These are phyloP conservation scores for Cruciata laevipes DNA, from an alignment of 257 asterid species.

Conservation along the genomic window DNA sequence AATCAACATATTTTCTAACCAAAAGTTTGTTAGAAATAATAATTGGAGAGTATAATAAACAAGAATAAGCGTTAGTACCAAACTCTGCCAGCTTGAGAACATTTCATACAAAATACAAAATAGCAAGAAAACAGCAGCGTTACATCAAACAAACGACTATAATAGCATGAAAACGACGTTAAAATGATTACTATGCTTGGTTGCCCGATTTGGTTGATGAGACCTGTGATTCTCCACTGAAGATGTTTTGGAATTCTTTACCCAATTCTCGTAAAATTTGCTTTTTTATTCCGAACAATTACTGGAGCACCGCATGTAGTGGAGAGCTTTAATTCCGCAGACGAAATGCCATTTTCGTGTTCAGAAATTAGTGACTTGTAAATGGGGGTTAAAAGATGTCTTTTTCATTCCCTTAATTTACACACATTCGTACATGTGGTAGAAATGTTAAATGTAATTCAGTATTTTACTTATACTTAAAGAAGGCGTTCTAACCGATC, in stretches of 20 bases:
- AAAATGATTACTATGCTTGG: not conserved
- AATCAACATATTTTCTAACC: too few species aligned
- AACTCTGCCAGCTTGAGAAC: slow-evolving; percentile 10
- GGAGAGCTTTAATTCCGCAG: slow-evolving; percentile 4
- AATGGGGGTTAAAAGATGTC: slow-evolving; percentile 6
- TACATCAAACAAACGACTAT: not conserved
- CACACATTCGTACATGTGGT: not conserved
- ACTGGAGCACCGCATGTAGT: not conserved
- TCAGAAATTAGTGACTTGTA: slow-evolving; percentile 9
- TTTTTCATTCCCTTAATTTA: not conserved
- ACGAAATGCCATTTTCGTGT: slow-evolving; percentile 20
- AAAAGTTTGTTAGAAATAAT: slow-evolving; percentile 7
- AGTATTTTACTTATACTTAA: too few species aligned
- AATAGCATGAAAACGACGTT: not conserved
- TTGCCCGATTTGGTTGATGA: not conserved
- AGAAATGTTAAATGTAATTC: too few species aligned
- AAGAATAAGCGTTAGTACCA: not conserved
- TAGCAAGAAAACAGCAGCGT: not conserved
- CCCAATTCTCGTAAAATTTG: not conserved
- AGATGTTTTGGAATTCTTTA: not conserved
- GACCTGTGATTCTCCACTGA: not conserved
- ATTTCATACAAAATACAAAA: not conserved
- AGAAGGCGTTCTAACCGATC: too few species aligned
- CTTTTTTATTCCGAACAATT: slow-evolving; percentile 5
- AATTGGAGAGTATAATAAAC: not conserved